A percentile compares a stretch with the other conserved stretches of the same genome.
phyloP scores from a whole-genome alignment of 2,329 filamentous ascomycete species.

The Fusarium kyushuense region DNA sequence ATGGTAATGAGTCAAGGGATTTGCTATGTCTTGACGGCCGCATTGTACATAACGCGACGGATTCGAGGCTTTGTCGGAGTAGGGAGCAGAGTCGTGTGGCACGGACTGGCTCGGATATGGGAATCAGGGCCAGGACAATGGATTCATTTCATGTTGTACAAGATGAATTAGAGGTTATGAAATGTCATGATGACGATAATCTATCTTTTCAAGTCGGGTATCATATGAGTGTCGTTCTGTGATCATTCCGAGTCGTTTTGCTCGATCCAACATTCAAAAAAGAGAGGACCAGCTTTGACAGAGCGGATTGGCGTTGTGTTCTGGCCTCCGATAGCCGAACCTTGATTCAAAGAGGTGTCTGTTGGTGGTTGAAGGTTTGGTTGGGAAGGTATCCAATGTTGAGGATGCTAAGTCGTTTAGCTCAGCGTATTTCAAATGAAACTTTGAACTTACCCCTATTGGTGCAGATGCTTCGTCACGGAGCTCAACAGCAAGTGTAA shows the following conservation, averaged over 20 bases:
- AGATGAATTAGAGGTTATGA: slow-evolving; percentile 43
- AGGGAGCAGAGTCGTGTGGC: slow-evolving; percentile 40
- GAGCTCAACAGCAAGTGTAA: slow-evolving; percentile 81
- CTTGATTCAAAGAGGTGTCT: slow-evolving; percentile 47
- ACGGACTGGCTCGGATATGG: slow-evolving; percentile 41
- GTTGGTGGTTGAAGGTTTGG: slow-evolving; percentile 58
- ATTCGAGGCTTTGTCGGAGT: slow-evolving; percentile 37
- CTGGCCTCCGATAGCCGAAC: slow-evolving; percentile 52
- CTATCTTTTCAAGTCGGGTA: slow-evolving; percentile 28
- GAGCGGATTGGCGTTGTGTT: slow-evolving; percentile 64
- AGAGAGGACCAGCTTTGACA: slow-evolving; percentile 68
- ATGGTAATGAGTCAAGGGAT: slow-evolving; percentile 31
- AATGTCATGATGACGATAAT: slow-evolving; percentile 43
- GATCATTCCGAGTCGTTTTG: slow-evolving; percentile 29
- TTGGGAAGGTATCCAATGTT: slow-evolving; percentile 70
- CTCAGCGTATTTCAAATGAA: slow-evolving; percentile 8
- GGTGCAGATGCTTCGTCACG: slow-evolving; percentile 69
- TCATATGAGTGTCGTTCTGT: slow-evolving; percentile 9
- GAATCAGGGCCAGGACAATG: slow-evolving; percentile 31
- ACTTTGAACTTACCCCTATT: slow-evolving; percentile 62
- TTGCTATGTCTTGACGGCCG: slow-evolving; percentile 33
- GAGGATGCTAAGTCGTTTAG: slow-evolving; percentile 61
- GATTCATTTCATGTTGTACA: slow-evolving; percentile 40
- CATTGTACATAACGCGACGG: slow-evolving; percentile 41
- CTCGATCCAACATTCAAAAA: slow-evolving; percentile 76